Evolutionary conservation across 805 yeast species (phyloP).

Genomic region (Vanderwaltozyma polyspora): DNA sequence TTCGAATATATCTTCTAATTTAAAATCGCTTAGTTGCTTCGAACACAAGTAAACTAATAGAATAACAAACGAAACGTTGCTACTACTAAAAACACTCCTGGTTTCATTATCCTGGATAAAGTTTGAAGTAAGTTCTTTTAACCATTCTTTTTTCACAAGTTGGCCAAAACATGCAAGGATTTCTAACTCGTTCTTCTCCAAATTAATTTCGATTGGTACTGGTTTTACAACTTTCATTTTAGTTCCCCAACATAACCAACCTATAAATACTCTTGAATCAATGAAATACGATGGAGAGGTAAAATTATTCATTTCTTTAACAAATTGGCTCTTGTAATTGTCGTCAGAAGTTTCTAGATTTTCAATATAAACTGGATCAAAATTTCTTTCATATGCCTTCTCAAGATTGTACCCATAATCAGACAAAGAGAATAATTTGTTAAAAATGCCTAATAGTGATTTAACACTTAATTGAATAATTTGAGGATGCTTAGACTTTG

Average conservation of each 20-base stretch:
- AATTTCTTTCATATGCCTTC: conserved; percentile 32
- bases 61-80: conserved; percentile 46
- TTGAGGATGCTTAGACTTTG: conserved; percentile 54
- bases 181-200: conserved; percentile 33
- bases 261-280: conserved; percentile 44
- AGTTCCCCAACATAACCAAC: conserved; percentile 70
- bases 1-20: conserved; percentile 40
- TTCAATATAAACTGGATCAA: conserved; percentile 31
- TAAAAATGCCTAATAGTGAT: conserved; percentile 42
- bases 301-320: conserved; percentile 38
- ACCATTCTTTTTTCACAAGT: conserved; percentile 44
- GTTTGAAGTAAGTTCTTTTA: conserved; percentile 37
- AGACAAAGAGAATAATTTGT: conserved; percentile 34
- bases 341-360: conserved; percentile 33
- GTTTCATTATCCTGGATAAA: conserved; percentile 59
- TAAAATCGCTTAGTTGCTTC: conserved; percentile 30
- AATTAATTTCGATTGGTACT: conserved; percentile 23
- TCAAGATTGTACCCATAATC: conserved; percentile 35
- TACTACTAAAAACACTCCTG: conserved; percentile 51
- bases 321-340: conserved; percentile 33
- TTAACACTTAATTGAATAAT: conserved; percentile 48
- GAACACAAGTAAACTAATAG: conserved; percentile 39
- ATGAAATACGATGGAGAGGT: conserved; percentile 39
- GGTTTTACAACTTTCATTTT: conserved; percentile 31
- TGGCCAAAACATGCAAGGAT: conserved; percentile 35